These are phyloP conservation scores for Sphaerobolus stellatus DNA, from an alignment of 1,284 basidiomycete genomes.

Conservation along the genomic window DNA sequence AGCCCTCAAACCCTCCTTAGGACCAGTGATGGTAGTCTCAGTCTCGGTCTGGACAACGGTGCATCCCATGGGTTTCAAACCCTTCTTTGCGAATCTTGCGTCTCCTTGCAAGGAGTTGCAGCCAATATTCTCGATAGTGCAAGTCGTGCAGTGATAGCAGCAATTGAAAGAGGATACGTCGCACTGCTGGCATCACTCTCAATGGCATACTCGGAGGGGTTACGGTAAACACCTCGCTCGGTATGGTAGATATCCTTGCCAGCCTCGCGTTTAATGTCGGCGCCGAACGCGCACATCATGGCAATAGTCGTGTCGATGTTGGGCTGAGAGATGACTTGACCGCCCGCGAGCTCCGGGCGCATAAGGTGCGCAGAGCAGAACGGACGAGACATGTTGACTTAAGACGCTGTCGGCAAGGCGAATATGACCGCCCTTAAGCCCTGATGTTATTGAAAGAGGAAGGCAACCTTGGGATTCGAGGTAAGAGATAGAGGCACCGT, in stretches of 20 bases:
- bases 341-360: conserved; percentile 85
- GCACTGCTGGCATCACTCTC: conserved; percentile 96
- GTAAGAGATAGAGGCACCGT: conserved; percentile 81
- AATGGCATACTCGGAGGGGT: conserved; percentile 84
- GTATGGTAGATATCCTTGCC: conserved; percentile 88
- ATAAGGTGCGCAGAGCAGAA: conserved; percentile 95
- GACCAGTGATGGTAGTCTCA: conserved; percentile 89
- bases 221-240: conserved; percentile 69
- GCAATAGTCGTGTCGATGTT: conserved; percentile 99
- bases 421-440: conserved; percentile 85
- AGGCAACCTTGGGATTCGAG: conserved; percentile 82
- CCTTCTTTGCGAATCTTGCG: conserved; percentile 90
- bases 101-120: conserved; percentile 92
- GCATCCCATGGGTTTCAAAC: conserved; percentile 95
- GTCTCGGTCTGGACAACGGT: conserved; percentile 83
- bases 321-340: conserved; percentile 95
- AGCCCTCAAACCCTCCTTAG: conserved; percentile 71
- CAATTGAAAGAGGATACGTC: conserved; percentile 95
- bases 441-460: conserved; percentile 76
- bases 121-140: conserved; percentile 93
- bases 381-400: conserved; percentile 97
- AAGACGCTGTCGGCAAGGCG: conserved; percentile 92
- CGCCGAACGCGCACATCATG: conserved; percentile 96
- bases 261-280: conserved; percentile 71
- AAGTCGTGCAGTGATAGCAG: conserved; percentile 92